phyloP scores from a whole-genome alignment of 2,329 filamentous ascomycete species.

The Pyrenochaeta sp. region DNA sequence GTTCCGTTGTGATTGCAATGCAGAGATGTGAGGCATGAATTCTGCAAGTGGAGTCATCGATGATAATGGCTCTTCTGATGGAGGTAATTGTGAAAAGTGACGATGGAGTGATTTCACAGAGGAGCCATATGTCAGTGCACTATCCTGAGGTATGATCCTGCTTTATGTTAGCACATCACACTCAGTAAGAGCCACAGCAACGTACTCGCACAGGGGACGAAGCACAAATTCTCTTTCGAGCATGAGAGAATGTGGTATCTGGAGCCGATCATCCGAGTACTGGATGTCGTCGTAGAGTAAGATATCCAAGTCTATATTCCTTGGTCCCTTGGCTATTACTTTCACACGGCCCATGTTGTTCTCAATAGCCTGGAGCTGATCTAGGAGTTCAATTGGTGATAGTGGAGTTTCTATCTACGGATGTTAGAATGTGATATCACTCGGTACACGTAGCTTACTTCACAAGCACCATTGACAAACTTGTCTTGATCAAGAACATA shows the following conservation, averaged over 20 bases:
- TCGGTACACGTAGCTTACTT: slow-evolving; percentile 66
- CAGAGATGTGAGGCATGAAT: slow-evolving; percentile 32
- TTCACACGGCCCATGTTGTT: slow-evolving; percentile 80
- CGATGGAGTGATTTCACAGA: slow-evolving; percentile 33
- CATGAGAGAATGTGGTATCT: slow-evolving; percentile 84
- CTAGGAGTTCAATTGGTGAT: slow-evolving; percentile 77
- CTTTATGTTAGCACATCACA: slow-evolving; percentile 12
- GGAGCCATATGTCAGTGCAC: slow-evolving; percentile 55
- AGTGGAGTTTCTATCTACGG: slow-evolving; percentile 80
- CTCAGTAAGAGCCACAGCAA: neutral
- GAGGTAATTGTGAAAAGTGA: slow-evolving; percentile 48
- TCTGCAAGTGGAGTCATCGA: slow-evolving; percentile 52
- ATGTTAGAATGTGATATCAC: slow-evolving; percentile 7
- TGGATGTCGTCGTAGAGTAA: slow-evolving; percentile 76
- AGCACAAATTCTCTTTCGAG: slow-evolving; percentile 93
- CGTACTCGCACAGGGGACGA: slow-evolving; percentile 81
- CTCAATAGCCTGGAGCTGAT: slow-evolving; percentile 86
- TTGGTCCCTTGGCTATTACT: slow-evolving; percentile 88
- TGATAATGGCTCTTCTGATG: slow-evolving; percentile 46
- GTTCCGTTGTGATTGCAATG: slow-evolving; percentile 35
- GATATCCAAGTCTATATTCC: slow-evolving; percentile 95
- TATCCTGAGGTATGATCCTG: slow-evolving; percentile 37
- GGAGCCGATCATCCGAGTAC: slow-evolving; percentile 76
- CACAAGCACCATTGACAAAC: slow-evolving; percentile 92
- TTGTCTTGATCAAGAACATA: slow-evolving; percentile 88